Evolutionary conservation across 2,329 filamentous ascomycete species (phyloP).

Genomic region (Calonectria fujianensis): DNA sequence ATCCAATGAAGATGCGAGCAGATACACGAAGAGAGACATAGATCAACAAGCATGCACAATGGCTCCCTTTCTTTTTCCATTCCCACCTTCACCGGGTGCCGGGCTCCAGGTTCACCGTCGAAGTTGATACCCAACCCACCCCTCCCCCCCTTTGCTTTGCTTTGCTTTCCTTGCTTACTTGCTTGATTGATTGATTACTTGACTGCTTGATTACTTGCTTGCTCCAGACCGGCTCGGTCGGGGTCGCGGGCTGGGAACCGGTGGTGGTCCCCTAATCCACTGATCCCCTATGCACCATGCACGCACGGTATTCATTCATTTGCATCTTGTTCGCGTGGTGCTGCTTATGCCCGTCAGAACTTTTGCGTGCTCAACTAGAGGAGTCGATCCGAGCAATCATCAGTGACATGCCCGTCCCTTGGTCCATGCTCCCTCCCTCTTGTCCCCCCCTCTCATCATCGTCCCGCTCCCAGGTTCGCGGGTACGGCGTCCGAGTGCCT

Average conservation of each 20-base stretch:
- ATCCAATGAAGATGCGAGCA: neutral
- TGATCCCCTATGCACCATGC: neutral
- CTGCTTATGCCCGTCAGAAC: neutral
- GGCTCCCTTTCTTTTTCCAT: neutral
- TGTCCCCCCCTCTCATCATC: neutral
- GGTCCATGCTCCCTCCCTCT: too few species aligned
- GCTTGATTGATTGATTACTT: too few species aligned
- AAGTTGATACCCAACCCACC: neutral
- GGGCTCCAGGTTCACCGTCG: neutral
- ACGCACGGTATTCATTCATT: neutral
- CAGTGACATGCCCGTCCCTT: neutral
- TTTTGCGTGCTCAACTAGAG: neutral
- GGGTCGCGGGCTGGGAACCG: slow-evolving; percentile 3
- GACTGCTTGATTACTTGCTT: neutral
- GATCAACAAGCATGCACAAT: neutral
- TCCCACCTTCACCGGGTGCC: neutral
- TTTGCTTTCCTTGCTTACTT: neutral
- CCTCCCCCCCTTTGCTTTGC: too few species aligned
- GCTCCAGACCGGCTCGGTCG: neutral
- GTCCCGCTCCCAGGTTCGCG: neutral
- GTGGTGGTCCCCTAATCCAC: neutral
- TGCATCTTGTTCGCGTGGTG: neutral
- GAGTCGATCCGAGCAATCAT: too few species aligned
- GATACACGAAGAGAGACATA: neutral
- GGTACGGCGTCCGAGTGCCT: neutral